Base-by-base conservation (phyloP, 148 eudicot genomes). In the Heliamphora exappendiculata region DNA sequence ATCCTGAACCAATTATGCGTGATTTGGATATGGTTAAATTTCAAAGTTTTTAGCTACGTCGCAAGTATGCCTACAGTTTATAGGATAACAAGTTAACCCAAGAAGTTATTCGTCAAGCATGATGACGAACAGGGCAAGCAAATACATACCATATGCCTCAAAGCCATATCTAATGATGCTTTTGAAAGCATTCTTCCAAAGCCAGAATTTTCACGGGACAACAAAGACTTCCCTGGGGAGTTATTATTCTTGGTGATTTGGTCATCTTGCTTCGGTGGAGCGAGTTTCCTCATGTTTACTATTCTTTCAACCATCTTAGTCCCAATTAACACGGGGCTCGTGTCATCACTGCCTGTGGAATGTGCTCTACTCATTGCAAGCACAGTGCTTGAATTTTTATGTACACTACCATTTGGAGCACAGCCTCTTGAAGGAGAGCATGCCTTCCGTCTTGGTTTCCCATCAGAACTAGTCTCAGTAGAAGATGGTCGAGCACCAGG, bases 91-190 rank as follows among this genome's bases (percentile, higher is more conserved):
- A n/a, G n/a, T n/a, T n/a, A n/a, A n/a, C n/a, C n/a, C n/a, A n/a
- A n/a, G n/a, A n/a, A n/a, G n/a, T n/a, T n/a, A n/a, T n/a, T n/a
- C n/a, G 37, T 29, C 14, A 60, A 14, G 20, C 66, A 31, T 29
- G 6, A 4, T 29, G 66, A 16, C 31, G 16, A 47, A 47, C 9
- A 59, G 7, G 59, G 28, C 11, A 14, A 74, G 68, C 16, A 65
- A 34, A 74, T 54, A 39, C 82, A 1, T 84, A 86, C 89, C 89
- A 93, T 88, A 81, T 93, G 98, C 84, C 98, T 82, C 58, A 94
- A 78, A 62, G 98, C 98, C 98, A 94, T 94, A 78, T 94, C 98
- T 66, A 94, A 80, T 41, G 98, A 94, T 76, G 87, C 87, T 74
- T 91, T 94, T 1, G 98, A 94, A 24, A 94, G 90, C 47, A 88